Evolutionary conservation across 2,329 filamentous ascomycete species (phyloP).

Genomic region (Chlorencoelia australis): DNA sequence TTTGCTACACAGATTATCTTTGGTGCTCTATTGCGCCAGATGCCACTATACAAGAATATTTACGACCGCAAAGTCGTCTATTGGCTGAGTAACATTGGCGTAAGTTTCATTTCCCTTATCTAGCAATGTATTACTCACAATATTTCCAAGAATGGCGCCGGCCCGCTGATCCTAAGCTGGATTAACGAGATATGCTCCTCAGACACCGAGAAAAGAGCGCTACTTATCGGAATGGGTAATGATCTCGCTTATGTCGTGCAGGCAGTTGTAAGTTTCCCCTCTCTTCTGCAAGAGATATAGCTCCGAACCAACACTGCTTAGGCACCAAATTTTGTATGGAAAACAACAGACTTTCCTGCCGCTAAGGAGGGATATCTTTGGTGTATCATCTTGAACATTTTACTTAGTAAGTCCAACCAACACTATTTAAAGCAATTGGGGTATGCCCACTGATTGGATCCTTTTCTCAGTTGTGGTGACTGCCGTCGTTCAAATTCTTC

Average conservation of each 20-base stretch:
- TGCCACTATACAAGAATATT: conserved; percentile 30
- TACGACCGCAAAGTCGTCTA: conserved; percentile 29
- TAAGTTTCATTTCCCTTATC: conserved; percentile 23
- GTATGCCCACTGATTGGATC: neutral
- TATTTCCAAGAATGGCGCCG: neutral
- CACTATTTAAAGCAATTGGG: neutral
- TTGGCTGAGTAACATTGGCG: conserved; percentile 35
- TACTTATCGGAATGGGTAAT: conserved; percentile 58
- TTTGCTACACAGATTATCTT: conserved; percentile 44
- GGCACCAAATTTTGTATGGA: conserved; percentile 34
- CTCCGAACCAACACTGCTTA: conserved; percentile 2
- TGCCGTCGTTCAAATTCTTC: conserved; percentile 23
- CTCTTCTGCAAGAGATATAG: neutral
- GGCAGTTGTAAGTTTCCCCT: conserved; percentile 30
- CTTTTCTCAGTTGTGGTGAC: conserved; percentile 20
- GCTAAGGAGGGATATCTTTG: conserved; percentile 30
- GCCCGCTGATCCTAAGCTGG: conserved; percentile 31
- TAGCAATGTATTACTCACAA: neutral
- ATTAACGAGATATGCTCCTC: conserved; percentile 43
- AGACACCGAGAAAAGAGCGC: conserved; percentile 54
- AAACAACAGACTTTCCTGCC: conserved; percentile 31
- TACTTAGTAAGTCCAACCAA: conserved; percentile 25
- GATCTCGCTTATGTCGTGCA: conserved; percentile 60
- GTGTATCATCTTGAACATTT: conserved; percentile 27
- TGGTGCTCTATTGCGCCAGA: conserved; percentile 32